Evolutionary conservation across 2,329 filamentous ascomycete species (phyloP), one percentile per base, ranked within the genome.

Genomic region (Aspergillus ibericus): DNA sequence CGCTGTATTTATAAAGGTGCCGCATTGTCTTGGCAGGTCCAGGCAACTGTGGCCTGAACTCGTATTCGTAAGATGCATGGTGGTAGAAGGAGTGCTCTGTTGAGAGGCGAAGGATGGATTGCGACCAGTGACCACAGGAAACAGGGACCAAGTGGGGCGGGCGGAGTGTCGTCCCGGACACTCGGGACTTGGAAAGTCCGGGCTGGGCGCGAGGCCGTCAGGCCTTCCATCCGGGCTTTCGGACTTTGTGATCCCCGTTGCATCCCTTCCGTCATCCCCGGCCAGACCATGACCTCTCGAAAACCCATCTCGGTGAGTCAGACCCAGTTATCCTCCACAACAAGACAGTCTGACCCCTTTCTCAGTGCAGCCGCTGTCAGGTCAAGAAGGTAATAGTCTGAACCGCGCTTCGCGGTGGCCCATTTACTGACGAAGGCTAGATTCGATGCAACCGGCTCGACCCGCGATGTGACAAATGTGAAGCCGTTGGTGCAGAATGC

Each of bases 391-490:
- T 63, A 54, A 32, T 12, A n/a, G 2, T 16, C 8, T 3, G 29
- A 52, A 22, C 47, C 16, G 18, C 36, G 16, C 42, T 32, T 9
- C 34, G 4, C 29, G 15, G 22, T 22, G 15, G 16, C 6, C n/a
- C 40, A 20, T 8, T 9, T 12, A 48, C 32, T 61, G 36, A 59
- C 42, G 20, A 13, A 18, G 18, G 4, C 13, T 58, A 66, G 64
- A 66, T 65, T 55, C 61, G 64, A 20, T 67, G 64, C 54, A 62
- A 67, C 50, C 57, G 58, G 35, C 55, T 53, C 29, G 53, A 58
- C 29, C 65, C 65, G 4, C 49, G 48, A 55, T 67, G 65, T 50
- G 60, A 66, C 47, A 66, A 62, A 55, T 67, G 65, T 47, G 50
- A 62, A 27, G 34, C 59, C 18, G 40, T 50, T 9, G 56, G 56